Conservation (phyloP, 768 basidiomycete genomes). For the Termitomyces heimii region DNA sequence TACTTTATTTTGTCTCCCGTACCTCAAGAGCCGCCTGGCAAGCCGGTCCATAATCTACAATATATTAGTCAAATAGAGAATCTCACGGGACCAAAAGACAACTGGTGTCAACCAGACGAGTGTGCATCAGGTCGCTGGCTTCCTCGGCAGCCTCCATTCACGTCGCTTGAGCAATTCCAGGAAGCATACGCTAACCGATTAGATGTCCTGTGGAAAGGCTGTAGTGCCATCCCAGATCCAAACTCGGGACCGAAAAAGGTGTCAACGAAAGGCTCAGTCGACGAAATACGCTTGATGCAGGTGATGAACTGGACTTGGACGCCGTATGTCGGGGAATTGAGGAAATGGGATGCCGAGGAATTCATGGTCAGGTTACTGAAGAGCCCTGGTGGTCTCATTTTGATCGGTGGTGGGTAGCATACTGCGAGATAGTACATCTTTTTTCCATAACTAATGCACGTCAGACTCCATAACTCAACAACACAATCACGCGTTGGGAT, state of each 20-base stretch:
- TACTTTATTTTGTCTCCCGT: constrained; percentile 6
- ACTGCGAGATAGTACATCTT: background rate
- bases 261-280: constrained; percentile 13
- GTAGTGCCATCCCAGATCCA: constrained; percentile 14
- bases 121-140: constrained; percentile 21
- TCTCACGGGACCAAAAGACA: constrained; percentile 4
- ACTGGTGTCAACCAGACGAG: constrained; percentile 17
- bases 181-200: constrained; percentile 18
- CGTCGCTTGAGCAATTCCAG: constrained; percentile 16
- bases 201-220: constrained; percentile 22
- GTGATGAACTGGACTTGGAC: constrained; percentile 26
- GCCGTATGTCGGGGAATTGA: constrained; percentile 18
- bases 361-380: constrained; percentile 22
- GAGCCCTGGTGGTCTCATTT: constrained; percentile 23
- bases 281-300: constrained; percentile 22
- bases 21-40: background rate
- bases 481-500: constrained; percentile 18
- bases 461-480: constrained; percentile 20
- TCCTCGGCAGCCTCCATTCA: constrained; percentile 19
- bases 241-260: constrained; percentile 2
- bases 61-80: constrained; percentile 1
- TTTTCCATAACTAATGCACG: background rate
- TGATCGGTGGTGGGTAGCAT: constrained; percentile 20
- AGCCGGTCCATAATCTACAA: constrained; percentile 1
- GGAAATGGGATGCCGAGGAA: constrained; percentile 22